Evolutionary conservation across 2,329 filamentous ascomycete genomes (phyloP).

Genomic region (Fusarium sp.): DNA sequence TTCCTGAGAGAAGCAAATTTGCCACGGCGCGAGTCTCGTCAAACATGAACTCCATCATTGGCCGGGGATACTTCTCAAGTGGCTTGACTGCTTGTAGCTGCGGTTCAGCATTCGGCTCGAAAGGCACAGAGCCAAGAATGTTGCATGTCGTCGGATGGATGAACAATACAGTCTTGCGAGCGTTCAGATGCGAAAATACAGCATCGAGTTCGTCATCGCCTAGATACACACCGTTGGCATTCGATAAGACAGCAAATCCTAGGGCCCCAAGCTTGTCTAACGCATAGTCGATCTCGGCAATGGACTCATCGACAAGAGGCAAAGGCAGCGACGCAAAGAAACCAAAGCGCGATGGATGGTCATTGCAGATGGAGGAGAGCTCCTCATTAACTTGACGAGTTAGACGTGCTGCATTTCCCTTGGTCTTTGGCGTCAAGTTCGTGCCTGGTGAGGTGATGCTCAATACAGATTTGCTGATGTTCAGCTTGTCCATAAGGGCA

Average conservation of each 20-base stretch:
- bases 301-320: background rate
- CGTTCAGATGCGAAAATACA: background rate
- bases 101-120: too few species aligned
- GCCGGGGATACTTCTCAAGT: background rate
- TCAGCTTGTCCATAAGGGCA: background rate
- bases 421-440: background rate
- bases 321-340: constrained; percentile 17
- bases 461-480: background rate
- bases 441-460: constrained; percentile 10
- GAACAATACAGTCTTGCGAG: constrained; percentile 7
- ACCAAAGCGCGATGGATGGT: background rate
- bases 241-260: constrained; percentile 8
- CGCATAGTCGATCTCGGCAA: constrained; percentile 13
- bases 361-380: background rate
- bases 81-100: background rate
- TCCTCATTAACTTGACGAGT: constrained; percentile 8
- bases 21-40: constrained; percentile 13
- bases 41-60: constrained; percentile 21
- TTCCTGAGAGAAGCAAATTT: constrained; percentile 10
- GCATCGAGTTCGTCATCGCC: background rate
- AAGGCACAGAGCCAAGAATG: too few species aligned
- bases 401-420: background rate
- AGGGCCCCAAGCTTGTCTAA: constrained; percentile 3
- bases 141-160: constrained; percentile 16
- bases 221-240: constrained; percentile 4